Percentiles rank a stretch among this genome's conserved stretches.
Evolutionary conservation across 306 rosid genomes (phyloP).

Genomic region (Quercus parvula): DNA sequence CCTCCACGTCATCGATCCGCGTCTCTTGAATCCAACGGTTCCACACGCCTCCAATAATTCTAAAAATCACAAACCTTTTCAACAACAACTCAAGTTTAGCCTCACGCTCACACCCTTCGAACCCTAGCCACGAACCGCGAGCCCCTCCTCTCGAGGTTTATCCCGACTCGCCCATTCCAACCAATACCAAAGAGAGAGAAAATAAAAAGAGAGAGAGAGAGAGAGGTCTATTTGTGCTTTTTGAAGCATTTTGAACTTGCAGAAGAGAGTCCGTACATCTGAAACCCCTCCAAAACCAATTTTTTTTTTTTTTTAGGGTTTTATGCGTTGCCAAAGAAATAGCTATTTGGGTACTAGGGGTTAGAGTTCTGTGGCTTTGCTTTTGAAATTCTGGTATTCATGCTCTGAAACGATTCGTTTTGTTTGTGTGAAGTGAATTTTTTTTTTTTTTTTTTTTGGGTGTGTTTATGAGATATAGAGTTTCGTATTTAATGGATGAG

Average conservation of each 20-base stretch:
- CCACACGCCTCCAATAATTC: background rate
- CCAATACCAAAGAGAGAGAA: slow-evolving; percentile 44
- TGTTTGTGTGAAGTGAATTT: background rate
- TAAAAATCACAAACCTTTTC: background rate
- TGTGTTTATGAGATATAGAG: slow-evolving; percentile 54
- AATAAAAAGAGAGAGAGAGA: slow-evolving; percentile 5
- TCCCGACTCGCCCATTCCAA: slow-evolving; percentile 34
- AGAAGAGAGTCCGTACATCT: slow-evolving; percentile 27
- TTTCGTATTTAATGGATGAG: slow-evolving; percentile 81
- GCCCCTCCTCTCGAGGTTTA: slow-evolving; percentile 46
- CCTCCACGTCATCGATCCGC: slow-evolving; percentile 60
- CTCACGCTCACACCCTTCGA: background rate
- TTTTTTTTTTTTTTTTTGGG: background rate
- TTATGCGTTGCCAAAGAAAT: slow-evolving; percentile 13
- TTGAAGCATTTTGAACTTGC: slow-evolving; percentile 31
- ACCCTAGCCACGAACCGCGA: slow-evolving; percentile 54
- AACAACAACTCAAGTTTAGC: background rate
- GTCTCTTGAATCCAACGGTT: slow-evolving; percentile 38
- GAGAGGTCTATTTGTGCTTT: slow-evolving; percentile 7
- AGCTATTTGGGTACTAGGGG: background rate
- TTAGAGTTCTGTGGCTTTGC: background rate
- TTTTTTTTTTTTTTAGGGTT: slow-evolving; percentile 29
- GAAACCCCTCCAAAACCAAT: background rate
- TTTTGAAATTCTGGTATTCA: background rate
- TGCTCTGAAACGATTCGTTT: slow-evolving; percentile 4